Evolutionary conservation across 305 asterid genomes (phyloP), one percentile per base, ranked within the genome.

Genomic region (Fraxinus baroniana): DNA sequence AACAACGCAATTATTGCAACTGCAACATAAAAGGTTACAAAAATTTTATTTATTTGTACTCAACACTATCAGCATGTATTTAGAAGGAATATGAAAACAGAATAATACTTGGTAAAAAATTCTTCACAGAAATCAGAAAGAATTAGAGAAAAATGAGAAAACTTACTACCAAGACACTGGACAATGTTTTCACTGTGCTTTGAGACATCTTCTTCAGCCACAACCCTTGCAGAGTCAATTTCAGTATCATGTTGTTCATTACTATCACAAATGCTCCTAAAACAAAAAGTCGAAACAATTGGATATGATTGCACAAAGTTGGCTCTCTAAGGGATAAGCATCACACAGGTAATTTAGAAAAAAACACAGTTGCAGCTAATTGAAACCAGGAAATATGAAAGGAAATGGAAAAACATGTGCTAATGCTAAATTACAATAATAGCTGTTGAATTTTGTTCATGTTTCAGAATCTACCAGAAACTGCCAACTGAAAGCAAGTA

Each of bases 201-300:
- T 41, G 64, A 71, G 62, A 84, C 79, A 72, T 88, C 97, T 35
- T 81, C 91, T 85, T 87, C 95, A n/a, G 85, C 89, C 2, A 83
- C 80, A 79, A 81, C 84, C 85, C 91, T 87, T n/a, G 93, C 87
- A 39, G 91, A 79, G 83, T 88, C 91, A 32, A 93, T 77, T 82
- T 89, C 95, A 74, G 77, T 77, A 83, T 86, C 82, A 79, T 92
- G 95, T 80, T 88, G 90, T 79, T 92, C 94, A 74, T 88, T 91
- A 79, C 84, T 70, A 68, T 89, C 89, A 80, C 86, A 83, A 35
- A 88, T 78, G 81, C 37, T 85, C 88, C 98, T 94, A 90, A 62
- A 87, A 77, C 74, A 83, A 36, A 80, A 46, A 62, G n/a, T 78
- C 74, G 44, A 75, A 84, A 46, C 28, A 57, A 46, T 39, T 9